Evolutionary conservation across 352 stramenopile species (phyloP).

Genomic region (Pythium folliculosum): DNA sequence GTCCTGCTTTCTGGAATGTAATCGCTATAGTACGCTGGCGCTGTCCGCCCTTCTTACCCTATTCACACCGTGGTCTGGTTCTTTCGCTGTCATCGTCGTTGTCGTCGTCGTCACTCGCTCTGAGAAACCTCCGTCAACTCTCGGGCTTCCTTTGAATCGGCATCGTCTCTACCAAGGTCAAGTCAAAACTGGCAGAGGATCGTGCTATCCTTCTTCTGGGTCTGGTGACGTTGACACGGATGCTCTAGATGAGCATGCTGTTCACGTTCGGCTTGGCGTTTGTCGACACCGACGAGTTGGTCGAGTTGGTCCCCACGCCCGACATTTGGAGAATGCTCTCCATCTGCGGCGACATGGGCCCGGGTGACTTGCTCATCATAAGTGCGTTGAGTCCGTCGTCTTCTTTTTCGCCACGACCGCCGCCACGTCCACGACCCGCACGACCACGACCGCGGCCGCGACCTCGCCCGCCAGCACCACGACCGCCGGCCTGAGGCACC

Average conservation of each 20-base stretch:
- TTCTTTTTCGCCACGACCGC: slow-evolving; percentile 14
- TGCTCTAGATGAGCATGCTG: slow-evolving; percentile 19
- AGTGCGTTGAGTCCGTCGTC: slow-evolving; percentile 20
- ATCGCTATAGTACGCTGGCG: slow-evolving; percentile 16
- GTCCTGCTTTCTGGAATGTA: slow-evolving; percentile 10
- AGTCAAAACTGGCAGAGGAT: background rate
- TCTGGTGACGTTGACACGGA: background rate
- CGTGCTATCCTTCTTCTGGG: background rate
- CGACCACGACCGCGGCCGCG: slow-evolving; percentile 17
- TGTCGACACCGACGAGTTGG: slow-evolving; percentile 1
- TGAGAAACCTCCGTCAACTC: background rate
- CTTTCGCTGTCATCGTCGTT: background rate
- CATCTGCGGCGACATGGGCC: slow-evolving; percentile 20
- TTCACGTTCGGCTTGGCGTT: slow-evolving; percentile 1
- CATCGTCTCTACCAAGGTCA: background rate
- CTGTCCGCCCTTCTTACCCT: slow-evolving; percentile 7
- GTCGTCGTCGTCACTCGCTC: background rate
- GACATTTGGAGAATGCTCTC: slow-evolving; percentile 24
- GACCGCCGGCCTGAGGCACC: slow-evolving; percentile 9
- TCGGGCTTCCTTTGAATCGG: background rate
- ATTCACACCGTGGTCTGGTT: slow-evolving; percentile 9
- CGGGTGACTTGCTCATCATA: slow-evolving; percentile 19
- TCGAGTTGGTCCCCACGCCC: background rate
- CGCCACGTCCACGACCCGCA: background rate
- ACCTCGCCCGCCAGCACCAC: slow-evolving; percentile 15